A percentile compares a stretch with the other conserved stretches of the same genome.
These are phyloP conservation scores for Herpetomonas samuelpessoai DNA, from an alignment of 208 protist species.

Conservation along the genomic window DNA sequence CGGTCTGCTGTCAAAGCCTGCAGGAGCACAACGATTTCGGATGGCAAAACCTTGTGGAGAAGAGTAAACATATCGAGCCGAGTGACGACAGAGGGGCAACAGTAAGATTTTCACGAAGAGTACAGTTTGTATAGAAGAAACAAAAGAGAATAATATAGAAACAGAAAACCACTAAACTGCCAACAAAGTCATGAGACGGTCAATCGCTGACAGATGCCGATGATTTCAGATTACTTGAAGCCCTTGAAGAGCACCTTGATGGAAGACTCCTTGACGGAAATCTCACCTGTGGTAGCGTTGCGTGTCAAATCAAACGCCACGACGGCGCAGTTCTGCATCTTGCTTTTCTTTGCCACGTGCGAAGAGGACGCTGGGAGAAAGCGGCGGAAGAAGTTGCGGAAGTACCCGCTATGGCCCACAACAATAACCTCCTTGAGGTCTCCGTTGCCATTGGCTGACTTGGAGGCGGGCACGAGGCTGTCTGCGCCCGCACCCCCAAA, in stretches of 20 bases:
- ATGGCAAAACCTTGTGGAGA: too few relatives aligned
- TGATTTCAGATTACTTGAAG: too few relatives aligned
- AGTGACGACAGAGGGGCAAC: too few relatives aligned
- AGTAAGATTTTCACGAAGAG: too few relatives aligned
- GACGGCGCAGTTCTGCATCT: constrained; percentile 89
- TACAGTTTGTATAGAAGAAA: too few relatives aligned
- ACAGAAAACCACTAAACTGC: too few relatives aligned
- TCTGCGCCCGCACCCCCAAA: constrained; percentile 40
- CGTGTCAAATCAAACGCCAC: constrained; percentile 76
- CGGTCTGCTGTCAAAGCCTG: too few relatives aligned
- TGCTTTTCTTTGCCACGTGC: constrained; percentile 74
- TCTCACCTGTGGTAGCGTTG: constrained; percentile 56
- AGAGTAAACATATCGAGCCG: too few relatives aligned
- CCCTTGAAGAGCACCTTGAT: constrained; percentile 77
- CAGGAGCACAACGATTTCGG: too few relatives aligned
- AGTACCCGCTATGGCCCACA: constrained; percentile 90
- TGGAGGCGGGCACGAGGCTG: constrained; percentile 19
- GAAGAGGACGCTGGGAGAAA: constrained; percentile 72
- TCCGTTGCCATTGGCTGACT: constrained; percentile 31
- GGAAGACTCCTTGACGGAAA: constrained; percentile 67
- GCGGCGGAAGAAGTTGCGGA: constrained; percentile 83
- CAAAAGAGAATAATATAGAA: too few relatives aligned
- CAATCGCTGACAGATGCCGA: too few relatives aligned
- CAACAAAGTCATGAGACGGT: too few relatives aligned
- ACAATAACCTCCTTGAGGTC: constrained; percentile 86